phyloP scores from a whole-genome alignment of 352 stramenopile genomes.

The Phytophthora pistaciae region DNA sequence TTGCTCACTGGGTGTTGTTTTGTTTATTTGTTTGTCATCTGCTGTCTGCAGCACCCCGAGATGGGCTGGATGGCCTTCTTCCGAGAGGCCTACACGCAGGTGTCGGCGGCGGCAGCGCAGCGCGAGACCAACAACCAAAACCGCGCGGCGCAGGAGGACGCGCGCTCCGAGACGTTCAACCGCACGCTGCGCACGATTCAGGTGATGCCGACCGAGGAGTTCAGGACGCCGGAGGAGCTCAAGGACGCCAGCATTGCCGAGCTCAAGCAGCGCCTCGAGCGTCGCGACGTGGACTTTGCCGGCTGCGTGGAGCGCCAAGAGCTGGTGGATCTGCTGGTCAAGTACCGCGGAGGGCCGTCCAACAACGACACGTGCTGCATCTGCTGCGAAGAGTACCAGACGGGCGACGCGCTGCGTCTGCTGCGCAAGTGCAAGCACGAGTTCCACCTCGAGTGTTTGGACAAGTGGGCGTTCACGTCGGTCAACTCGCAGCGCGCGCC shows the following conservation, averaged over 20 bases:
- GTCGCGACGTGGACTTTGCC: constrained; percentile 66
- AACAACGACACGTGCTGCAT: constrained; percentile 92
- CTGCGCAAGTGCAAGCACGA: constrained; percentile 88
- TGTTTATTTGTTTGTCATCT: neutral
- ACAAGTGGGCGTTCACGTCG: constrained; percentile 89
- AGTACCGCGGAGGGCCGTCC: constrained; percentile 77
- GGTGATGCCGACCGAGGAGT: constrained; percentile 86
- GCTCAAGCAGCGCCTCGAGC: constrained; percentile 78
- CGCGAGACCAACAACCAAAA: constrained; percentile 47
- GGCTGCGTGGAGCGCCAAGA: constrained; percentile 78
- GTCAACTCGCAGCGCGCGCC: constrained; percentile 73
- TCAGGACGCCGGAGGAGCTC: constrained; percentile 68
- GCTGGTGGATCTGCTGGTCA: constrained; percentile 73
- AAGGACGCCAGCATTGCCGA: constrained; percentile 63
- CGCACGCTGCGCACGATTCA: constrained; percentile 82
- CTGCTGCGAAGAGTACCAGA: constrained; percentile 88
- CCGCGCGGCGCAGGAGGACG: constrained; percentile 40
- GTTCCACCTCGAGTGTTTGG: constrained; percentile 90
- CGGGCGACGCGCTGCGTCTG: constrained; percentile 78
- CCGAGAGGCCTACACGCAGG: constrained; percentile 59
- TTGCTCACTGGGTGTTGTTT: neutral
- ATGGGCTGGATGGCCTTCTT: constrained; percentile 68
- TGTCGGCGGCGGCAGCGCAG: constrained; percentile 44
- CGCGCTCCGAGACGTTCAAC: constrained; percentile 71
- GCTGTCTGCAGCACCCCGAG: constrained; percentile 46